Conservation (phyloP, 371 early-diverging fungal genomes). For the Mucor lusitanicus region DNA sequence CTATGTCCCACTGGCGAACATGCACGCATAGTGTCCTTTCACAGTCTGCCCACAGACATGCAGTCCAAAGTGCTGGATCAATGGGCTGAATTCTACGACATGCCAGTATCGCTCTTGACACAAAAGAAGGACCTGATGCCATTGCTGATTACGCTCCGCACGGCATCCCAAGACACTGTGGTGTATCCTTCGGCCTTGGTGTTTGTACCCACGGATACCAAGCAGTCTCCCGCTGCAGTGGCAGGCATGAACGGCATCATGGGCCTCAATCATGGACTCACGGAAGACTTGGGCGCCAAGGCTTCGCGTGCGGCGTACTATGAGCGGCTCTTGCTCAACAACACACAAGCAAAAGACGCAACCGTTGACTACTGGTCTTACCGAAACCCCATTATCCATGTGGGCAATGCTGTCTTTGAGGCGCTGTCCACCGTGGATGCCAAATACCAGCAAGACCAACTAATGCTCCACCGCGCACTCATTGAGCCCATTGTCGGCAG, state of each 20-base stretch:
- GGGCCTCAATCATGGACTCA: constrained; percentile 30
- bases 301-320: constrained; percentile 34
- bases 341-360: neutral
- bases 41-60: constrained; percentile 6
- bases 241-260: constrained; percentile 33
- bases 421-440: constrained; percentile 17
- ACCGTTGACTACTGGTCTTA: constrained; percentile 25
- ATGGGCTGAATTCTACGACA: constrained; percentile 34
- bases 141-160: constrained; percentile 23
- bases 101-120: constrained; percentile 14
- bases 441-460: constrained; percentile 17
- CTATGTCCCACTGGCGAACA: constrained; percentile 35
- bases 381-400: constrained; percentile 7
- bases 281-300: constrained; percentile 41
- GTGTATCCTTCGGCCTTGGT: constrained; percentile 36
- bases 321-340: neutral
- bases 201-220: constrained; percentile 35
- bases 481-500: constrained; percentile 22
- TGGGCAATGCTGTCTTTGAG: constrained; percentile 12
- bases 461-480: constrained; percentile 27
- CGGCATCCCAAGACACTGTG: constrained; percentile 19
- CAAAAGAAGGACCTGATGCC: constrained; percentile 9
- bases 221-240: constrained; percentile 20
- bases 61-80: constrained; percentile 21
- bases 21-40: constrained; percentile 22